A percentile compares a stretch with the other conserved stretches of the same genome.
Evolutionary conservation across 225 moss, liverwort and hornwort species (phyloP).

Genomic region (Lunularia cruciata): DNA sequence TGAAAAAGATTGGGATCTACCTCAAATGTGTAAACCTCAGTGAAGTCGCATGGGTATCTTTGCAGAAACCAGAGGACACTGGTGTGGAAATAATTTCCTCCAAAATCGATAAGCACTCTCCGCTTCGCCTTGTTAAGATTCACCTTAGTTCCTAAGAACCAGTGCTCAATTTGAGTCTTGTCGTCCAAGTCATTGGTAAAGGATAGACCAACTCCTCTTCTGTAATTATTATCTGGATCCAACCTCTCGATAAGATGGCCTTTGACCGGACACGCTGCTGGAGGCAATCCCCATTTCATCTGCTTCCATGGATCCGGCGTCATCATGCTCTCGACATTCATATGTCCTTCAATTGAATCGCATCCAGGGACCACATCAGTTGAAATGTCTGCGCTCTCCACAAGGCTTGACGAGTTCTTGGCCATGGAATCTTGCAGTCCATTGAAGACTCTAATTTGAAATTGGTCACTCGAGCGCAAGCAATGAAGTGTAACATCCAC

Average conservation of each 20-base stretch:
- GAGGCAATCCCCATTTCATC: constrained; percentile 82
- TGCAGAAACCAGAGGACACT: constrained; percentile 62
- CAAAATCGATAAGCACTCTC: constrained; percentile 68
- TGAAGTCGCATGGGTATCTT: constrained; percentile 86
- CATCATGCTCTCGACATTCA: constrained; percentile 7
- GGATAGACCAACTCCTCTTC: constrained; percentile 62
- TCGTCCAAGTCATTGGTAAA: constrained; percentile 62
- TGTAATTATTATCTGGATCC: constrained; percentile 64
- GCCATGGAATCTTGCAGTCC: too few relatives aligned
- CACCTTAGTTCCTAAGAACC: constrained; percentile 67
- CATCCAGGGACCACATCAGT: too few relatives aligned
- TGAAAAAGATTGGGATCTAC: constrained; percentile 29
- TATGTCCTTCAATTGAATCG: constrained; percentile 8
- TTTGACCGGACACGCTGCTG: constrained; percentile 71
- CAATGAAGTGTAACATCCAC: too few relatives aligned
- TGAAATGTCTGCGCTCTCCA: too few relatives aligned
- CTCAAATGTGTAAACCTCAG: constrained; percentile 76
- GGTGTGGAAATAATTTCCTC: constrained; percentile 61
- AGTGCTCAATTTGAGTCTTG: constrained; percentile 60
- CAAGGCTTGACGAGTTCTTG: too few relatives aligned
- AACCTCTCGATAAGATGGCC: constrained; percentile 75
- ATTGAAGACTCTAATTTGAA: too few relatives aligned
- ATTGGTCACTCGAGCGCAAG: too few relatives aligned
- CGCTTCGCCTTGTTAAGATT: constrained; percentile 55
- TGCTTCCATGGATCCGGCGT: constrained; percentile 62